A percentile compares a stretch with the other conserved stretches of the same genome.
These are phyloP conservation scores for Malania oleifera DNA, from an alignment of 164 flowering plant species.

Conservation along the genomic window DNA sequence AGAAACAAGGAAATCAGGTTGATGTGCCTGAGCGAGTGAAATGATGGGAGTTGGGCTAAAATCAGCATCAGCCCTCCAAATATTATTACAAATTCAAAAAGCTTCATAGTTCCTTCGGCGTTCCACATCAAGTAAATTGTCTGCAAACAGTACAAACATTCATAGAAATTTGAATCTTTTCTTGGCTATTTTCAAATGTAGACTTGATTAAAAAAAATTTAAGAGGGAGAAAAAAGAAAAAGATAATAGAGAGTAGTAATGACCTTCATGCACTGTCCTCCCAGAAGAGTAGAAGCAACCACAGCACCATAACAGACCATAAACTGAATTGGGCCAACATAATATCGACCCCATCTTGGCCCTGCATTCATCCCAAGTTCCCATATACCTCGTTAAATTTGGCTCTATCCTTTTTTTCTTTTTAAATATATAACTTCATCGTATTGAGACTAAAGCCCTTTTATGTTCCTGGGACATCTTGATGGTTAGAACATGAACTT, in stretches of 20 bases:
- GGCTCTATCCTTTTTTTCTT: too few species aligned
- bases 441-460: too few species aligned
- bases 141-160: constrained; percentile 35
- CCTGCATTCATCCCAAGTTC: constrained; percentile 42
- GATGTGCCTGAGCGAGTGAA: constrained; percentile 89
- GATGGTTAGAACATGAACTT: too few species aligned
- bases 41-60: constrained; percentile 89
- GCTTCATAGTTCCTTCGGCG: constrained; percentile 65
- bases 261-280: constrained; percentile 73
- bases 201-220: neutral
- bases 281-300: constrained; percentile 52
- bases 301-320: constrained; percentile 77
- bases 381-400: neutral
- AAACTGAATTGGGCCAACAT: constrained; percentile 73
- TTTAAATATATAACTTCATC: too few species aligned
- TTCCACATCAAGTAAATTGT: constrained; percentile 54
- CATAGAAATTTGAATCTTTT: constrained; percentile 17
- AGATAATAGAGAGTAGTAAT: neutral
- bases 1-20: constrained; percentile 67
- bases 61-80: constrained; percentile 73
- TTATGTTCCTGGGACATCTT: too few species aligned
- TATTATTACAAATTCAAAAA: constrained; percentile 64
- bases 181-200: too few species aligned
- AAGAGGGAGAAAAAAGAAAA: neutral
- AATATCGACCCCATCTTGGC: constrained; percentile 61